Evolutionary conservation across 2,329 filamentous ascomycete species (phyloP), one percentile per base, ranked within the genome.

Genomic region (Epichloe elymi): DNA sequence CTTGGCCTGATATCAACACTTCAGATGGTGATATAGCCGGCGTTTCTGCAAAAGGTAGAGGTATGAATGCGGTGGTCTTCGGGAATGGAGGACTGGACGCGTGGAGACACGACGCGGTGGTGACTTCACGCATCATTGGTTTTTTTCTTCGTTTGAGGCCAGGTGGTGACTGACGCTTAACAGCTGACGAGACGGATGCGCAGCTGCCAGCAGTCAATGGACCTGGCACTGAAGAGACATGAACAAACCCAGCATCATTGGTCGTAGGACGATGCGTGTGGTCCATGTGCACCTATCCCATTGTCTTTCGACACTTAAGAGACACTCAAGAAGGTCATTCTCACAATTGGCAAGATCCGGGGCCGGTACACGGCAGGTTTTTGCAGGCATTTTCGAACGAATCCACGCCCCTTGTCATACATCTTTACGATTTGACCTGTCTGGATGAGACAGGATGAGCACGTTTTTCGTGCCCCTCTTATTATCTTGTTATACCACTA

Each of bases 391-490:
- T 30, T 30, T 30, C 26, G 26, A 30, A 10, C 26, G 26, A 30
- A 10, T 30, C 26, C 26, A 4, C 26, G 26, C 26, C 26, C 60
- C 62, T 1, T 7, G 23, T 26, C 23, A 26, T 26, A 26, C 23
- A 7, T 26, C 0, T 26, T 26, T 2, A 8, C 23, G 6, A 26
- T 7, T 7, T 26, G 23, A 7, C 6, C 23, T 26, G 23, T 7
- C 23, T 7, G 23, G 23, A 26, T 26, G 23, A 6, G 23, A 23
- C 23, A 23, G 23, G 23, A 23, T 23, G 23, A 23, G 6, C 23
- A 26, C 6, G 23, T 7, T 26, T 7, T 26, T 7, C 23, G 23
- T 7, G 23, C 23, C 23, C 23, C 23, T 26, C 6, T 26, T 26
- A 2, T 26, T 7, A 7, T 26, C 6, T 26, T 7, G 6, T 26